Conservation (phyloP, 352 stramenopile species). For the Globisporangium perplexum region DNA sequence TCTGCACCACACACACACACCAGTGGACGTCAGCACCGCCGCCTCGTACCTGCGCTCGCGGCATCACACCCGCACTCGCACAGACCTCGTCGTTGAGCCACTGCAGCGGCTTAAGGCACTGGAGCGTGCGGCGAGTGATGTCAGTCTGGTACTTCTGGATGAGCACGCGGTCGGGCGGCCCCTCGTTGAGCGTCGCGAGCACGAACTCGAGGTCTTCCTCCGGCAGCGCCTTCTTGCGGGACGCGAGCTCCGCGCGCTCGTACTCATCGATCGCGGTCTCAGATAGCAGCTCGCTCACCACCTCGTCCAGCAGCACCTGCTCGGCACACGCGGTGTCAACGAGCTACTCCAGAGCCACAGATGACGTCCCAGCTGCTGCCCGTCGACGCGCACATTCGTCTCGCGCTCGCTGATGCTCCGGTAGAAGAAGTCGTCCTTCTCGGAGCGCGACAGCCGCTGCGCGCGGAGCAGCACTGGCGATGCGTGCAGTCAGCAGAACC, state of each 20-base stretch:
- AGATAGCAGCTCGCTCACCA: slow-evolving; percentile 56
- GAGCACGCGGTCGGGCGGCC: slow-evolving; percentile 51
- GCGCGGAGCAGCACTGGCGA: slow-evolving; percentile 28
- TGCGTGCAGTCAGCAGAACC: neutral
- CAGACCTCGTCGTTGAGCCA: slow-evolving; percentile 83
- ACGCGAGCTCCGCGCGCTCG: slow-evolving; percentile 44
- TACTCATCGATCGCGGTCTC: slow-evolving; percentile 52
- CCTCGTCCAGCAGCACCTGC: slow-evolving; percentile 55
- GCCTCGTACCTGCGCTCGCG: too few relatives aligned
- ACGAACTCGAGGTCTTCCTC: slow-evolving; percentile 61
- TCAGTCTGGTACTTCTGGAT: slow-evolving; percentile 82
- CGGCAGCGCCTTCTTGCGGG: slow-evolving; percentile 45
- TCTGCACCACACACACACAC: slow-evolving; percentile 24
- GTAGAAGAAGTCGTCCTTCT: slow-evolving; percentile 39
- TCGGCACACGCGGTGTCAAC: slow-evolving; percentile 3
- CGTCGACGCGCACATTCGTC: slow-evolving; percentile 32
- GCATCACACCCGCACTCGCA: neutral
- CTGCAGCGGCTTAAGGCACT: slow-evolving; percentile 54
- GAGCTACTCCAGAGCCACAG: too few relatives aligned
- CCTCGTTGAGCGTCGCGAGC: slow-evolving; percentile 45
- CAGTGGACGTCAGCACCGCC: neutral
- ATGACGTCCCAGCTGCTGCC: too few relatives aligned
- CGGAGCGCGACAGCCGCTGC: slow-evolving; percentile 29
- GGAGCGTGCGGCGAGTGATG: slow-evolving; percentile 65
- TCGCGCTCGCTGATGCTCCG: slow-evolving; percentile 34